Conservation (phyloP, 352 stramenopile genomes). For the Phytopythium vexans region DNA sequence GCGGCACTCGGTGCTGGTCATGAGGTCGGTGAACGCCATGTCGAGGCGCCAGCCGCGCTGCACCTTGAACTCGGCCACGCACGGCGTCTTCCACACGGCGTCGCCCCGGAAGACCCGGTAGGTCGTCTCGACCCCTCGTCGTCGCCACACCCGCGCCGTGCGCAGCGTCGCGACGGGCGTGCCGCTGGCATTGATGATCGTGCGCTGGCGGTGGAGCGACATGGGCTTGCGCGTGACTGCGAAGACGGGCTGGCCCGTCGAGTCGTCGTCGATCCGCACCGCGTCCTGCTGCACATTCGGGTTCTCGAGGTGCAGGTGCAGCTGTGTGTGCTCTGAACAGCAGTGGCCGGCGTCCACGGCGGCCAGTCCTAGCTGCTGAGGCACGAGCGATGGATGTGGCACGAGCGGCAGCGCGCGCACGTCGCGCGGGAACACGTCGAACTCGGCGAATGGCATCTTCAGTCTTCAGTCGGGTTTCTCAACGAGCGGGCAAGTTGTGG, state of each 20-base stretch:
- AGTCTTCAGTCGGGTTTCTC: too few species aligned
- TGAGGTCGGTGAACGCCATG: constrained; percentile 31
- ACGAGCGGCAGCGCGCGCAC: constrained; percentile 4
- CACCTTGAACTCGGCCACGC: constrained; percentile 17
- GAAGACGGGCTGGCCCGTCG: constrained; percentile 28
- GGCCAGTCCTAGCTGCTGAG: constrained; percentile 28
- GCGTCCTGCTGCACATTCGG: constrained; percentile 24
- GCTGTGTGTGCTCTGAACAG: constrained; percentile 27
- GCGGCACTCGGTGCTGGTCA: constrained; percentile 25
- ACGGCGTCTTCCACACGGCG: constrained; percentile 17
- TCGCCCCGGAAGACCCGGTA: constrained; percentile 22
- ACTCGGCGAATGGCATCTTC: not conserved
- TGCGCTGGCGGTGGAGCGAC: constrained; percentile 30
- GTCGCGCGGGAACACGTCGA: not conserved
- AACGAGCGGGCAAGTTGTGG: too few species aligned
- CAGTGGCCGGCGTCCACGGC: constrained; percentile 30
- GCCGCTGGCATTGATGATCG: constrained; percentile 21
- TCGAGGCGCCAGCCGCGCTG: constrained; percentile 14
- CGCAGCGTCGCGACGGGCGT: constrained; percentile 29
- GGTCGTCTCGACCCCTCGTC: constrained; percentile 11
- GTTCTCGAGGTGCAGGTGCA: constrained; percentile 25
- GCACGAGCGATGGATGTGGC: constrained; percentile 17
- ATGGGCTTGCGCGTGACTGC: constrained; percentile 23
- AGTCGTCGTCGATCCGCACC: constrained; percentile 18
- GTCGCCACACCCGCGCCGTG: constrained; percentile 23